These are phyloP conservation scores for Kazachstania taianensis DNA, from an alignment of 805 yeast species.

Conservation along the genomic window DNA sequence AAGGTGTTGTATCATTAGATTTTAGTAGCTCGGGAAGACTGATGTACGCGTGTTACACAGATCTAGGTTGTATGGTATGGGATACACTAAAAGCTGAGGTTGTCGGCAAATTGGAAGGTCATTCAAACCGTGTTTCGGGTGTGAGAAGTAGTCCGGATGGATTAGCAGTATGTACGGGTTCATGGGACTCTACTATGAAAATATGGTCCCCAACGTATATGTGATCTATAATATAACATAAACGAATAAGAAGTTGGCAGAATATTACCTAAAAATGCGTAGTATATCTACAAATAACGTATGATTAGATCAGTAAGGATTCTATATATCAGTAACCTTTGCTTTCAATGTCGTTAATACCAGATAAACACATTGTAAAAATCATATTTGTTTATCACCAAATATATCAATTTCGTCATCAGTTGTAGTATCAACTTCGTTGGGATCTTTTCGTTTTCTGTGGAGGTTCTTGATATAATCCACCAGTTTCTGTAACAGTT, in stretches of 20 bases:
- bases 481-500: conserved; percentile 8
- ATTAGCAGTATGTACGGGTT: conserved; percentile 61
- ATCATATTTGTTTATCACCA: conserved; percentile 1
- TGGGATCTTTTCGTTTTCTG: background rate
- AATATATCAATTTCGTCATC: conserved; percentile 3
- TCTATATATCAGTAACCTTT: too few relatives aligned
- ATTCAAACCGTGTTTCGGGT: conserved; percentile 48
- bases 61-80: conserved; percentile 68
- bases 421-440: too few relatives aligned
- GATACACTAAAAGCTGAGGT: conserved; percentile 58
- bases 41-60: conserved; percentile 66
- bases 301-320: too few relatives aligned
- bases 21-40: conserved; percentile 67
- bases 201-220: conserved; percentile 44
- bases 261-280: too few relatives aligned
- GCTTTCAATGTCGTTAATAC: too few relatives aligned
- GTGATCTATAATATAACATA: background rate
- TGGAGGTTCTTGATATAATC: background rate
- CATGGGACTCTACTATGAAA: conserved; percentile 69
- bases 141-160: conserved; percentile 69
- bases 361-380: too few relatives aligned
- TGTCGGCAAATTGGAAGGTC: conserved; percentile 59
- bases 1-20: conserved; percentile 66
- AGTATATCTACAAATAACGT: too few relatives aligned
- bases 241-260: too few relatives aligned